Evolutionary conservation across 2,329 filamentous ascomycete species (phyloP).

Genomic region (Aspergillus aculeatinus): DNA sequence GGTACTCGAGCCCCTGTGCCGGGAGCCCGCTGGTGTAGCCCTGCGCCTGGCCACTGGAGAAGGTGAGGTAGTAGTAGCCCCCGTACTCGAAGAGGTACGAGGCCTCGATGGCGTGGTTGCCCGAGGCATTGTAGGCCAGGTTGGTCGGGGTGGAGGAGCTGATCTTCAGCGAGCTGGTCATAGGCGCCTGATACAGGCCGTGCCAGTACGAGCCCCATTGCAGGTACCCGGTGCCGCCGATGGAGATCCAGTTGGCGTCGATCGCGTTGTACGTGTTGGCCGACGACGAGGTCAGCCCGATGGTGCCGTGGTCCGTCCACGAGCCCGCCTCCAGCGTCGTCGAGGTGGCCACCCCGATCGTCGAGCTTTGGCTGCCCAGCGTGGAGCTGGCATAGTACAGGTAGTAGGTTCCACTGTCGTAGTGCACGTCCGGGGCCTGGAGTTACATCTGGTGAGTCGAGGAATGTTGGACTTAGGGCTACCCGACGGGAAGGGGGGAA

Average conservation of each 20-base stretch:
- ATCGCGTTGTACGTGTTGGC: conserved; percentile 58
- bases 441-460: background rate
- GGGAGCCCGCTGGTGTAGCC: conserved; percentile 53
- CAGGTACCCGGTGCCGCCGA: conserved; percentile 46
- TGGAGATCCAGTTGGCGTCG: conserved; percentile 56
- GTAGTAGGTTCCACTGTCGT: conserved; percentile 60
- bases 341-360: conserved; percentile 60
- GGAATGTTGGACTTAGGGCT: background rate
- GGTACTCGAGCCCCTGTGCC: conserved; percentile 60
- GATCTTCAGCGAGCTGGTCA: conserved; percentile 37
- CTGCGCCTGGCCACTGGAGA: conserved; percentile 61
- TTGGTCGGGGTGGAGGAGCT: conserved; percentile 43
- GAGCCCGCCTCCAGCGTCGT: conserved; percentile 39
- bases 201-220: conserved; percentile 72
- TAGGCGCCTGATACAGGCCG: conserved; percentile 60
- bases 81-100: conserved; percentile 56
- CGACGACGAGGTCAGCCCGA: conserved; percentile 38
- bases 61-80: conserved; percentile 64
- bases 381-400: conserved; percentile 64
- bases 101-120: conserved; percentile 58
- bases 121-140: conserved; percentile 55
- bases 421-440: conserved; percentile 64
- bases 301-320: conserved; percentile 39
- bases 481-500: too few species aligned
- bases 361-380: conserved; percentile 60